Percentiles rank a stretch among this genome's conserved stretches.
phyloP scores from a whole-genome alignment of 2,329 filamentous ascomycete genomes.

The Raffaelea arxii region DNA sequence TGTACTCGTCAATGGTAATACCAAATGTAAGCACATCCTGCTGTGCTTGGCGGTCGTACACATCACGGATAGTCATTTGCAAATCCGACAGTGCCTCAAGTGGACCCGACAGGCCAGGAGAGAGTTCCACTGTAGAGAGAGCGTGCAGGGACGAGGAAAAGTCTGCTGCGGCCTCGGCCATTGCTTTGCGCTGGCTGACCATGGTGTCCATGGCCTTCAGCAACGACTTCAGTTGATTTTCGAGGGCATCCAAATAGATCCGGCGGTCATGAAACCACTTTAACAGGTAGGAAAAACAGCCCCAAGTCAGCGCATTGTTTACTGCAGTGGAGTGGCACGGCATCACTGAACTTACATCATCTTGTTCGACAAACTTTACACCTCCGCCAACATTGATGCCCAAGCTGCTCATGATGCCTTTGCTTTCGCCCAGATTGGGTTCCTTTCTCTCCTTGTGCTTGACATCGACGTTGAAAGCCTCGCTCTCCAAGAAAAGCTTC shows the following conservation, averaged over 20 bases:
- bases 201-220: conserved; percentile 93
- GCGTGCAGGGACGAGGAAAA: conserved; percentile 91
- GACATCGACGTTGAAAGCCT: conserved; percentile 89
- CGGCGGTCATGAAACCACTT: conserved; percentile 97
- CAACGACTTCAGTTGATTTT: conserved; percentile 80
- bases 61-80: conserved; percentile 84
- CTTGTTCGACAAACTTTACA: conserved; percentile 93
- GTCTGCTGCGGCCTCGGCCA: conserved; percentile 87
- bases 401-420: conserved; percentile 82
- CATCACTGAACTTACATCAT: conserved; percentile 57
- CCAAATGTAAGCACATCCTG: conserved; percentile 94
- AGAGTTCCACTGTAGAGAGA: conserved; percentile 85
- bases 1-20: conserved; percentile 97
- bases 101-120: conserved; percentile 76
- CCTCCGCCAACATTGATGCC: conserved; percentile 72
- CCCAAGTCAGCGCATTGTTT: background rate
- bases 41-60: conserved; percentile 94
- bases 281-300: background rate
- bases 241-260: conserved; percentile 87
- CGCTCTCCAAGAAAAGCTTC: conserved; percentile 94
- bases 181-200: conserved; percentile 80
- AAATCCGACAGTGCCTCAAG: conserved; percentile 87
- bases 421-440: conserved; percentile 76
- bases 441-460: conserved; percentile 96
- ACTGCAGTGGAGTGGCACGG: background rate